Percentiles rank a stretch among this genome's conserved stretches.
Evolutionary conservation across 192 early-diverging fungal genomes (phyloP).

Genomic region (Pilaira anomala): DNA sequence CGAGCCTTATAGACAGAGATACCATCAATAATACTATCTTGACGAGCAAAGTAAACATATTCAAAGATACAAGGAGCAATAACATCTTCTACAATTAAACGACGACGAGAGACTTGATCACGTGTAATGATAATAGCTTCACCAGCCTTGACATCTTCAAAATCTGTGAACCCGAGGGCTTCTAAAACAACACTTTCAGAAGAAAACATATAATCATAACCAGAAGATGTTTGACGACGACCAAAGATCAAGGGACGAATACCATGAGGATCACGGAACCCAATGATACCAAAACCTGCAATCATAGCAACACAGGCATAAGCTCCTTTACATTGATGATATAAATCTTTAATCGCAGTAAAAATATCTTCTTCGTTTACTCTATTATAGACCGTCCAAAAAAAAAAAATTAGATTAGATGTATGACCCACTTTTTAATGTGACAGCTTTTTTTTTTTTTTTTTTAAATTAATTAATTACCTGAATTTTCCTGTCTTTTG

Average conservation of each 20-base stretch:
- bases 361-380: constrained; percentile 99
- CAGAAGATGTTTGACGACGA: constrained; percentile 61
- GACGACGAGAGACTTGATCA: constrained; percentile 62
- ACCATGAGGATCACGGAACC: constrained; percentile 92
- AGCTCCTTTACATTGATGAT: constrained; percentile 81
- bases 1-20: constrained; percentile 98
- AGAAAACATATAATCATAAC: constrained; percentile 96
- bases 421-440: constrained; percentile 8
- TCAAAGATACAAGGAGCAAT: constrained; percentile 98
- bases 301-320: constrained; percentile 97
- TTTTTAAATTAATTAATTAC: too few species aligned
- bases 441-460: constrained; percentile 13
- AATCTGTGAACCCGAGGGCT: constrained; percentile 84
- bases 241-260: constrained; percentile 96
- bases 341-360: constrained; percentile 81
- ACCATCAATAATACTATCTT: constrained; percentile 97
- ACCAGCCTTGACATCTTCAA: constrained; percentile 87
- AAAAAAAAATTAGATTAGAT: constrained; percentile 7
- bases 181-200: constrained; percentile 96
- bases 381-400: constrained; percentile 45
- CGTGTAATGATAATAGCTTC: constrained; percentile 95
- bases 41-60: constrained; percentile 98
- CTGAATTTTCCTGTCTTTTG: constrained; percentile 95
- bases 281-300: constrained; percentile 96
- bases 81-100: constrained; percentile 49